Evolutionary conservation across 805 yeast genomes (phyloP).

Genomic region (Kodamaea fukazawae): DNA sequence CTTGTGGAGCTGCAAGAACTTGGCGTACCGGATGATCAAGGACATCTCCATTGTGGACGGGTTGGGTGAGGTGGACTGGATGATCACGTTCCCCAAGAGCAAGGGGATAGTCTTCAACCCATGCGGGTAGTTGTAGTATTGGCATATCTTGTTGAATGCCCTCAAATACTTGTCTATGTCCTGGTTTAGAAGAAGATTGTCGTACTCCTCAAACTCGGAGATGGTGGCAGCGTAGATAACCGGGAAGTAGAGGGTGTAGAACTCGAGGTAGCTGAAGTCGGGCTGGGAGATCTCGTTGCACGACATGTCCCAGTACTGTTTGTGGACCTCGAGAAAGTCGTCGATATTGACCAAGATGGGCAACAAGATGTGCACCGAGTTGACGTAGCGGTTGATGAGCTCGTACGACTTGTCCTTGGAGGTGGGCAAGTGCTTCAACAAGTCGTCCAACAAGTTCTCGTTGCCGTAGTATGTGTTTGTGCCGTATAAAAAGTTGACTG

Average conservation of each 20-base stretch:
- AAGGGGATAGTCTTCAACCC: constrained; percentile 42
- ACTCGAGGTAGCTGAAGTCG: constrained; percentile 38
- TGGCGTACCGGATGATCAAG: constrained; percentile 54
- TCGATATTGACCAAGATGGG: constrained; percentile 49
- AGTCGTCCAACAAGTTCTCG: constrained; percentile 31
- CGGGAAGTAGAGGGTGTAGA: constrained; percentile 50
- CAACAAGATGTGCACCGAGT: constrained; percentile 54
- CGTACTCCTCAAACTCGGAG: constrained; percentile 57
- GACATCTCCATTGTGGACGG: constrained; percentile 57
- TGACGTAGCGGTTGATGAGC: constrained; percentile 46
- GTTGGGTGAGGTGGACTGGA: constrained; percentile 53
- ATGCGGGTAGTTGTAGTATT: constrained; percentile 48
- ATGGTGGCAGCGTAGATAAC: constrained; percentile 57
- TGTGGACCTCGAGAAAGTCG: constrained; percentile 46
- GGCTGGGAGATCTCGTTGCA: constrained; percentile 9
- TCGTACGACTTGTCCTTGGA: constrained; percentile 44
- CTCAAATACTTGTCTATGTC: constrained; percentile 50
- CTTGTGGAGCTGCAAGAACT: constrained; percentile 53
- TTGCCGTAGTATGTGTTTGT: constrained; percentile 39
- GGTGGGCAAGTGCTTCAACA: constrained; percentile 44
- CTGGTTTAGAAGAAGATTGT: constrained; percentile 43
- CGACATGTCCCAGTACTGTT: constrained; percentile 44
- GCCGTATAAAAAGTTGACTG: constrained; percentile 35
- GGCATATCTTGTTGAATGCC: constrained; percentile 49
- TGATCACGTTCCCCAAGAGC: constrained; percentile 47